These are phyloP conservation scores for Dryadomyces quercus-mongolicae DNA, from an alignment of 2,329 filamentous ascomycete species.

Conservation along the genomic window DNA sequence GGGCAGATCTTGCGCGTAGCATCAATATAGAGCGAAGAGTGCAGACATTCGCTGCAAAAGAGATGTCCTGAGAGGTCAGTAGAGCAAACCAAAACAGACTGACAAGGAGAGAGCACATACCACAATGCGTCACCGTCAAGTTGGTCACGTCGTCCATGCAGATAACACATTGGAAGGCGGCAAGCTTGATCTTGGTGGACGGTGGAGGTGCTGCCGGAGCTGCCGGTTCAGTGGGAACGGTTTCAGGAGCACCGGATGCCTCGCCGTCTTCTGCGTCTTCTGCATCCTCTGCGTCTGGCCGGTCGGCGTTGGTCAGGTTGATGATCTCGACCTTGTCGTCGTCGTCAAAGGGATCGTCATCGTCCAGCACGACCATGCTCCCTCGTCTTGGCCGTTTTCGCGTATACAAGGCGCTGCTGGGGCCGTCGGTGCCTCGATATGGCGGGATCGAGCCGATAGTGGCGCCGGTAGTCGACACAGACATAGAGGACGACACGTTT, in stretches of 20 bases:
- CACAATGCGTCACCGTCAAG: conserved; percentile 53
- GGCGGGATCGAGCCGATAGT: neutral
- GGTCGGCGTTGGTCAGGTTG: conserved; percentile 22
- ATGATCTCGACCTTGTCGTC: conserved; percentile 17
- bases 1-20: conserved; percentile 46
- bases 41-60: conserved; percentile 51
- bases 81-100: neutral
- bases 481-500: too few relatives aligned
- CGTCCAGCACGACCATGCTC: neutral
- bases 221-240: neutral
- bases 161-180: conserved; percentile 51
- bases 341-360: too few relatives aligned
- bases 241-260: neutral
- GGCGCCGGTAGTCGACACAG: neutral
- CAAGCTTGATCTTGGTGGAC: conserved; percentile 39
- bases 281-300: neutral
- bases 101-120: conserved; percentile 28
- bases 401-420: neutral
- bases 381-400: conserved; percentile 1
- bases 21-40: conserved; percentile 46
- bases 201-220: conserved; percentile 7
- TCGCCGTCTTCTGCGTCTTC: too few relatives aligned
- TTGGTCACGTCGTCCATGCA: conserved; percentile 51
- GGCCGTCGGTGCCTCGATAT: neutral
- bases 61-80: conserved; percentile 39